Conservation (phyloP, 768 basidiomycete genomes). For the Pleurotus giganteus region DNA sequence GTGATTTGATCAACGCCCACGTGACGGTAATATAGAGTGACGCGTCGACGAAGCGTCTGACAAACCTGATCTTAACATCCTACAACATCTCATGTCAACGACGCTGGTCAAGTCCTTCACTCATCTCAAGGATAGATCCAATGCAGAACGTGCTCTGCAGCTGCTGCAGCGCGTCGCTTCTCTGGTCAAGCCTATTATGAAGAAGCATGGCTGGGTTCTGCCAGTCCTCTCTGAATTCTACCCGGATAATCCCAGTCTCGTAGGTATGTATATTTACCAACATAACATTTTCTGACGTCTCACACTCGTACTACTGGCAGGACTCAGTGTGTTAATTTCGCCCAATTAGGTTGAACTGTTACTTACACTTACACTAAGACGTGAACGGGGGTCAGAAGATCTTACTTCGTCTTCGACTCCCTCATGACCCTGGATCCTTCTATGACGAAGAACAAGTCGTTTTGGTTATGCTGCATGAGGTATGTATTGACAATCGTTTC, state of each 20-base stretch:
- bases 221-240: conserved; percentile 87
- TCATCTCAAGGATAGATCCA: conserved; percentile 66
- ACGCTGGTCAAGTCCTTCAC: conserved; percentile 64
- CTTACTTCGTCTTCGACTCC: conserved; percentile 74
- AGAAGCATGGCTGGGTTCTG: conserved; percentile 76
- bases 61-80: not conserved
- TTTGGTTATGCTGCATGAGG: conserved; percentile 90
- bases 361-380: conserved; percentile 39
- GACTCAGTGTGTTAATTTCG: conserved; percentile 33
- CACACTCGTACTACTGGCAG: conserved; percentile 14
- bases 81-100: conserved; percentile 42
- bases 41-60: too few relatives aligned
- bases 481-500: conserved; percentile 22
- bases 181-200: conserved; percentile 93
- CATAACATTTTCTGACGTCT: not conserved
- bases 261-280: conserved; percentile 60
- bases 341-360: not conserved
- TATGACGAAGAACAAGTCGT: conserved; percentile 74
- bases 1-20: too few relatives aligned
- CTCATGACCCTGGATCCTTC: conserved; percentile 66
- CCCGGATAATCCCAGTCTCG: conserved; percentile 65
- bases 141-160: conserved; percentile 63
- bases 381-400: conserved; percentile 82
- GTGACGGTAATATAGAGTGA: too few relatives aligned
- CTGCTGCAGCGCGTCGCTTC: conserved; percentile 70